Conservation (phyloP, 768 basidiomycete genomes). For the Leccinum imitatum region DNA sequence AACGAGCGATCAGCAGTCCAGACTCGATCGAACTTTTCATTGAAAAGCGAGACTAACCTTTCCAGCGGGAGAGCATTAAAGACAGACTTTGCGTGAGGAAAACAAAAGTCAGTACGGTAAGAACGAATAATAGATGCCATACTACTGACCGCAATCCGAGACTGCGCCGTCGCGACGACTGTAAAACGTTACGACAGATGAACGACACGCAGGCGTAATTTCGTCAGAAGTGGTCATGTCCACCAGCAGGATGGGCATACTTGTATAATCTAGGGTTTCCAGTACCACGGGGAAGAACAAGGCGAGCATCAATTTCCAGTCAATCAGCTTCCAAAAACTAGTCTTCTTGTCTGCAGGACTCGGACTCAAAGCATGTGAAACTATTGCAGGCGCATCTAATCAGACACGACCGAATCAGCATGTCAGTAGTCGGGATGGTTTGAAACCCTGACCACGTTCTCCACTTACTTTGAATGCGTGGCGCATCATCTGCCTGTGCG, state of each 20-base stretch:
- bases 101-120: neutral
- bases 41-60: slow-evolving; percentile 15
- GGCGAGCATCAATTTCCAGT: slow-evolving; percentile 34
- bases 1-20: neutral
- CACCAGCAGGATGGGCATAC: slow-evolving; percentile 4
- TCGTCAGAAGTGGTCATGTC: neutral
- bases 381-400: slow-evolving; percentile 4
- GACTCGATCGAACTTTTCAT: neutral
- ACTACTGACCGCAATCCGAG: slow-evolving; percentile 45
- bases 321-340: slow-evolving; percentile 28
- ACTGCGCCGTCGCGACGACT: slow-evolving; percentile 55
- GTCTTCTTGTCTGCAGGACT: slow-evolving; percentile 3
- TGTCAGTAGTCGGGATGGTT: neutral
- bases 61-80: slow-evolving; percentile 30
- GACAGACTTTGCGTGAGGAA: slow-evolving; percentile 19
- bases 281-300: slow-evolving; percentile 43
- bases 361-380: neutral
- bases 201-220: neutral
- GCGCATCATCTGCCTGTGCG: neutral
- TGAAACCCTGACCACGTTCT: neutral
- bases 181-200: neutral
- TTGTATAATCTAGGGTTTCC: slow-evolving; percentile 37
- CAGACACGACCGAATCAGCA: neutral
- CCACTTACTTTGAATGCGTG: slow-evolving; percentile 7
- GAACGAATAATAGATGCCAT: neutral